Percentiles rank a stretch among this genome's conserved stretches.
phyloP scores from a whole-genome alignment of 441 rosid species.

The Euphorbia corollata region DNA sequence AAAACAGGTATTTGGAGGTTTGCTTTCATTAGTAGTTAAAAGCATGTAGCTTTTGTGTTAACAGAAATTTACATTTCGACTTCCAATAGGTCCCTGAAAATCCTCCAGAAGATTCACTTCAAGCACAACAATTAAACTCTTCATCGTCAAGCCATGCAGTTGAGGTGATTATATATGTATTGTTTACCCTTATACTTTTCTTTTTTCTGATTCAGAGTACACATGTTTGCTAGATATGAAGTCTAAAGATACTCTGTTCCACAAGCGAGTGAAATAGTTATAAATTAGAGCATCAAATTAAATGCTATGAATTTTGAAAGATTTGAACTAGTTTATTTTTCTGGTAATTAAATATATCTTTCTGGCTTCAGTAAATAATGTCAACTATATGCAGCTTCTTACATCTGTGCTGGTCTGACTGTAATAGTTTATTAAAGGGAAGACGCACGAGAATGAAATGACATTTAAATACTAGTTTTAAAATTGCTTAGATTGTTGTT shows the following conservation, averaged over 20 bases:
- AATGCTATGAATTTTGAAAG: background rate
- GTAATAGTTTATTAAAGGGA: background rate
- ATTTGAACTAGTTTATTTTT: background rate
- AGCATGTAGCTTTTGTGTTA: background rate
- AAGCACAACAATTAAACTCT: slow-evolving; percentile 12
- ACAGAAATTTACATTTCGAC: background rate
- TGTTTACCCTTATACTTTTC: background rate
- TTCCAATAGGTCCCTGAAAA: slow-evolving; percentile 14
- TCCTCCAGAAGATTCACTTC: slow-evolving; percentile 17
- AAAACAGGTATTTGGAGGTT: slow-evolving; percentile 19
- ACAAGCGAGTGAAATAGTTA: background rate
- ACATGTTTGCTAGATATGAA: background rate
- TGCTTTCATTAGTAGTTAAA: background rate
- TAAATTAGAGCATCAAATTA: background rate
- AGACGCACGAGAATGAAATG: background rate
- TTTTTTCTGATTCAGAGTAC: background rate
- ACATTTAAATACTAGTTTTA: background rate
- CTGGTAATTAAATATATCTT: background rate
- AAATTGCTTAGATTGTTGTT: too few relatives aligned
- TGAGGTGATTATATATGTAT: slow-evolving; percentile 1
- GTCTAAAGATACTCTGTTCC: background rate
- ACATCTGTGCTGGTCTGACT: background rate
- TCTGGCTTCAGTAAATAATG: background rate
- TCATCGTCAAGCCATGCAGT: slow-evolving; percentile 25
- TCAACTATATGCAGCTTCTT: too few relatives aligned